Evolutionary conservation across 1,139 yeast species (phyloP).

Genomic region (Debaryomyces robertsiae): DNA sequence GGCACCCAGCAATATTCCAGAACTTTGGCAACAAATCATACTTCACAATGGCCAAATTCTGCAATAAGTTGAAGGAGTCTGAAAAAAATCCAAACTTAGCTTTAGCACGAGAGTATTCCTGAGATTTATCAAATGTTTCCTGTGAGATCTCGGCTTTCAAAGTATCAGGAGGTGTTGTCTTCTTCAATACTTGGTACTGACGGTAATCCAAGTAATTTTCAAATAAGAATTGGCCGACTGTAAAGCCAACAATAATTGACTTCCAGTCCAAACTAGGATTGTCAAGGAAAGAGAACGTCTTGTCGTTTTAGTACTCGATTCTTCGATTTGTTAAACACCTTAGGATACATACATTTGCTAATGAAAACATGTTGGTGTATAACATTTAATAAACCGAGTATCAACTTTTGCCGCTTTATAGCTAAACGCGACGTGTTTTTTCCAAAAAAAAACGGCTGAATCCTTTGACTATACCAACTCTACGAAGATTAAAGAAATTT

Average conservation of each 20-base stretch:
- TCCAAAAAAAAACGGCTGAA: neutral
- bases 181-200: slow-evolving; percentile 68
- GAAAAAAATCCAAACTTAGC: slow-evolving; percentile 66
- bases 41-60: slow-evolving; percentile 60
- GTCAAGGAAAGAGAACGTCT: slow-evolving; percentile 38
- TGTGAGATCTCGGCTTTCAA: slow-evolving; percentile 66
- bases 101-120: slow-evolving; percentile 81
- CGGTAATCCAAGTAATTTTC: slow-evolving; percentile 75
- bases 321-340: neutral
- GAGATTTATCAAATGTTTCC: slow-evolving; percentile 77
- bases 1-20: slow-evolving; percentile 58
- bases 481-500: slow-evolving; percentile 4
- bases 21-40: slow-evolving; percentile 67
- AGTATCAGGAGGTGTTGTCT: slow-evolving; percentile 60
- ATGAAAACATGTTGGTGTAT: slow-evolving; percentile 20
- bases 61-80: slow-evolving; percentile 52
- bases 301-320: slow-evolving; percentile 1
- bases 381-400: neutral
- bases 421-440: slow-evolving; percentile 8
- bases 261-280: slow-evolving; percentile 76
- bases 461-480: neutral
- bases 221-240: slow-evolving; percentile 73
- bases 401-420: slow-evolving; percentile 5
- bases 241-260: slow-evolving; percentile 67
- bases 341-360: slow-evolving; percentile 23